phyloP scores from a whole-genome alignment of 2,329 filamentous ascomycete genomes.

The Penicillium psychrosexuale region DNA sequence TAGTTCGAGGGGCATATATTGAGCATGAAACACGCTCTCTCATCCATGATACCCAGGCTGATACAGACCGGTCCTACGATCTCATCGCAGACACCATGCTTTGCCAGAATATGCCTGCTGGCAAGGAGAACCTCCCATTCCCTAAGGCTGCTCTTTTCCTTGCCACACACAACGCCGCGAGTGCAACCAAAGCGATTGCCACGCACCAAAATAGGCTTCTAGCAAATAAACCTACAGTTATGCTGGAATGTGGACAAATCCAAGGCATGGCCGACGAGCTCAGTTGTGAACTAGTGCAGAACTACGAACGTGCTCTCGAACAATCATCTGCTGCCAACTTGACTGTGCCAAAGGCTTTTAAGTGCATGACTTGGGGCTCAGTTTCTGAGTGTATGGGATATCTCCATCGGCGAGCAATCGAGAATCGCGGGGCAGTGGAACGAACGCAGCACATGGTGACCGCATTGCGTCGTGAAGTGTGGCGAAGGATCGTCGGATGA shows the following conservation, averaged over 20 bases:
- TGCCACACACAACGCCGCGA: constrained; percentile 52
- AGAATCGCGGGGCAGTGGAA: constrained; percentile 68
- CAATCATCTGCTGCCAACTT: constrained; percentile 30
- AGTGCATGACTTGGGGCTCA: constrained; percentile 54
- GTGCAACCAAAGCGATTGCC: constrained; percentile 45
- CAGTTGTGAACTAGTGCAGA: constrained; percentile 51
- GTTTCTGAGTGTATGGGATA: constrained; percentile 55
- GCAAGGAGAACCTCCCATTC: constrained; percentile 19
- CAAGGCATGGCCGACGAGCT: constrained; percentile 92
- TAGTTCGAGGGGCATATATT: constrained; percentile 49
- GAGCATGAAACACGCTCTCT: constrained; percentile 35
- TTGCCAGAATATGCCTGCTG: constrained; percentile 38
- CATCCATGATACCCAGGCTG: constrained; percentile 39
- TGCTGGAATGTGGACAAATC: constrained; percentile 67
- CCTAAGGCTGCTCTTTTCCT: constrained; percentile 47
- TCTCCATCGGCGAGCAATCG: constrained; percentile 59
- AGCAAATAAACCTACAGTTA: constrained; percentile 34
- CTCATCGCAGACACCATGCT: constrained; percentile 49
- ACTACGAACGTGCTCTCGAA: constrained; percentile 21
- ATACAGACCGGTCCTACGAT: constrained; percentile 49
- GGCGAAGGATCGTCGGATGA: constrained; percentile 45
- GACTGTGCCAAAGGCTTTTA: constrained; percentile 46
- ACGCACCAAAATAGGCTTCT: constrained; percentile 37
- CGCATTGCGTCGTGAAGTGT: constrained; percentile 62
- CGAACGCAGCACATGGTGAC: constrained; percentile 60